A percentile compares a stretch with the other conserved stretches of the same genome.
These are phyloP conservation scores for Gentiana dahurica DNA, from an alignment of 257 asterid species.

Conservation along the genomic window DNA sequence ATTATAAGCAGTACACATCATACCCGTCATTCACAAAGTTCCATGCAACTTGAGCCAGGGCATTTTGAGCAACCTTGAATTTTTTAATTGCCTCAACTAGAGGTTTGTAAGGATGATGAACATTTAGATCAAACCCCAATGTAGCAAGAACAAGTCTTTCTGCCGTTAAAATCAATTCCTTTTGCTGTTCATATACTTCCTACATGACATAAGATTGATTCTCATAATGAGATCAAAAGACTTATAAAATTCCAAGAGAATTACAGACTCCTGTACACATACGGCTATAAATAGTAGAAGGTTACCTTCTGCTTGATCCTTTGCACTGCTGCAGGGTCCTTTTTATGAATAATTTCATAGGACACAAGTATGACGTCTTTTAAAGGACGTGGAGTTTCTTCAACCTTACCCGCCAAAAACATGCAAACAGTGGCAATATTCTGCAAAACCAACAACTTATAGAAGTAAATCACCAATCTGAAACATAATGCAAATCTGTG, in stretches of 20 bases:
- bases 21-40: slow-evolving; percentile 99
- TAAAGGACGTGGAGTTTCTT: slow-evolving; percentile 96
- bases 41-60: slow-evolving; percentile 98
- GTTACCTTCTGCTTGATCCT: slow-evolving; percentile 86
- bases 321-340: slow-evolving; percentile 64
- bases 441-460: slow-evolving; percentile 26
- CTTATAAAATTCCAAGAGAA: not conserved
- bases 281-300: not conserved
- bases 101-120: slow-evolving; percentile 89
- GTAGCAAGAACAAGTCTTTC: slow-evolving; percentile 92
- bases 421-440: slow-evolving; percentile 91
- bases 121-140: slow-evolving; percentile 76
- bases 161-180: slow-evolving; percentile 67
- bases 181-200: slow-evolving; percentile 93
- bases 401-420: slow-evolving; percentile 99
- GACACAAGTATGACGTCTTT: slow-evolving; percentile 89
- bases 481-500: too few species aligned
- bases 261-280: slow-evolving; percentile 6
- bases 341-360: slow-evolving; percentile 79
- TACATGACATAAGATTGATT: slow-evolving; percentile 21
- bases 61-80: slow-evolving; percentile 84
- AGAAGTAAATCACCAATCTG: not conserved
- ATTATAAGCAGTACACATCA: slow-evolving; percentile 25
- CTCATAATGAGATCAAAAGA: too few species aligned
- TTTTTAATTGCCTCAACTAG: slow-evolving; percentile 91